A percentile compares a stretch with the other conserved stretches of the same genome.
These are phyloP conservation scores for Plasmodium inui DNA, from an alignment of 169 alveolate genomes.

Conservation along the genomic window DNA sequence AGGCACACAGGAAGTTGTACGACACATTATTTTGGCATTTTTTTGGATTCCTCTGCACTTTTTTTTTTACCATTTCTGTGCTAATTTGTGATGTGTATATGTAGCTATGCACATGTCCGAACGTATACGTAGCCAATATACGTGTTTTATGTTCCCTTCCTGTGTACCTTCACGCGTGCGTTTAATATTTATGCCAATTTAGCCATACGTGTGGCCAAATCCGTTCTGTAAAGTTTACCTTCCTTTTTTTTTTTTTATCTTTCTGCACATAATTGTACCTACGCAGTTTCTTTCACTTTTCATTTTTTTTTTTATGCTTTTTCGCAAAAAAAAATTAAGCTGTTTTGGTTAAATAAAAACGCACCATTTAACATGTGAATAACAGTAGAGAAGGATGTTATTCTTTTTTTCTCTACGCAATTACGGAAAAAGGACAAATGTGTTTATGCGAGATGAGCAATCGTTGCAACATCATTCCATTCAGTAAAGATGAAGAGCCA, in stretches of 20 bases:
- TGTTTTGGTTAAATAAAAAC: constrained; percentile 23
- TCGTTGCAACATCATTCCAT: not conserved
- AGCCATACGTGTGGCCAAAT: not conserved
- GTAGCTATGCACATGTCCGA: not conserved
- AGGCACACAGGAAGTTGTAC: not conserved
- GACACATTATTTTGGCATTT: not conserved
- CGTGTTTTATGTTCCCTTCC: not conserved
- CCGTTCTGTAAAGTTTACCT: not conserved
- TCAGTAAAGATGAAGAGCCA: not conserved
- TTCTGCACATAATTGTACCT: not conserved
- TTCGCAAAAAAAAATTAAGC: not conserved
- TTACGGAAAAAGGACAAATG: not conserved
- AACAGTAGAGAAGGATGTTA: not conserved
- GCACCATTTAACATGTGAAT: constrained; percentile 1
- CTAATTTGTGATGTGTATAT: not conserved
- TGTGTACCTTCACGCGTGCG: not conserved
- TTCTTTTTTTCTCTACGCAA: not conserved
- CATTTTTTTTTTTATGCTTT: not conserved
- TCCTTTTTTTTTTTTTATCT: not conserved
- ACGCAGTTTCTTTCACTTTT: not conserved
- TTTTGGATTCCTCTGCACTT: not conserved
- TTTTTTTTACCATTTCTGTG: not conserved
- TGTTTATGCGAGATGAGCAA: not conserved
- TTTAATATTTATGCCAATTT: not conserved
- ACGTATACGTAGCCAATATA: not conserved